These are phyloP conservation scores for Mucor lusitanicus DNA, from an alignment of 371 early-diverging fungal genomes.

Conservation along the genomic window DNA sequence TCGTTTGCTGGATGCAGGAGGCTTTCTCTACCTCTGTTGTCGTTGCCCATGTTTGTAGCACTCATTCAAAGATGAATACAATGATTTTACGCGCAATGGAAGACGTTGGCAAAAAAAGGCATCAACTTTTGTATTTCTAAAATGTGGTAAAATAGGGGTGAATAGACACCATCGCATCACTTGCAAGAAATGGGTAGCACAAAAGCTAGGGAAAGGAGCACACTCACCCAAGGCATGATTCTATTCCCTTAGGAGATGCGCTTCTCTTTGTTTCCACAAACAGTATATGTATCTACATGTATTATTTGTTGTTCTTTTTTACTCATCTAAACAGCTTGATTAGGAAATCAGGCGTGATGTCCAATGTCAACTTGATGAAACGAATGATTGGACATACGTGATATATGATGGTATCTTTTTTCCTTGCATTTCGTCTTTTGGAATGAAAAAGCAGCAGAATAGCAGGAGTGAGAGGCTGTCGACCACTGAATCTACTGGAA, in stretches of 20 bases:
- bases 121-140: background rate
- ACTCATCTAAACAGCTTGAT: background rate
- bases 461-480: background rate
- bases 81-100: background rate
- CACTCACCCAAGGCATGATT: background rate
- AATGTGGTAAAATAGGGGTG: background rate
- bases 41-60: background rate
- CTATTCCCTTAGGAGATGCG: background rate
- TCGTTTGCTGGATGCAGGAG: background rate
- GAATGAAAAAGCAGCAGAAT: background rate
- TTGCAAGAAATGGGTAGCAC: background rate
- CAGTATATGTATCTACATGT: background rate
- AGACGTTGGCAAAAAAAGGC: background rate
- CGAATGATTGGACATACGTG: background rate
- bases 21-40: background rate
- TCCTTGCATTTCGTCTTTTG: background rate
- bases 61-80: background rate
- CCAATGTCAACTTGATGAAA: background rate
- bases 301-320: background rate
- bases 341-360: slow-evolving; percentile 1
- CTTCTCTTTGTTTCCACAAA: background rate
- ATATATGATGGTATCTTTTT: background rate
- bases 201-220: background rate
- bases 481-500: background rate
- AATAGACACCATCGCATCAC: background rate